These are phyloP conservation scores for Peltaster fructicola DNA, from an alignment of 2,329 filamentous ascomycete genomes.

Conservation along the genomic window DNA sequence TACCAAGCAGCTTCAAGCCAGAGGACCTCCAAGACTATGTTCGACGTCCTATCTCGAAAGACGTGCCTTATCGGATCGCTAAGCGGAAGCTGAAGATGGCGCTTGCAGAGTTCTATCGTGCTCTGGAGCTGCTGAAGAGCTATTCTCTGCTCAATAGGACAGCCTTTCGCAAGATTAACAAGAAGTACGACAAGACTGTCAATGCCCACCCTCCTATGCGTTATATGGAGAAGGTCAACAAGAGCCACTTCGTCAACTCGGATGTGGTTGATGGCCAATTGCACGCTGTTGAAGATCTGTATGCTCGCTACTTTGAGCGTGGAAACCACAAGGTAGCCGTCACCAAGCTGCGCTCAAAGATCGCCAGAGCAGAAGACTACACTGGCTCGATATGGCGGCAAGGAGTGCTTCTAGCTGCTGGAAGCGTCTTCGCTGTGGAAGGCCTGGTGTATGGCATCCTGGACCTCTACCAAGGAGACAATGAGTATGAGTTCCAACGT, in stretches of 20 bases:
- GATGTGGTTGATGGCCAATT: conserved; percentile 69
- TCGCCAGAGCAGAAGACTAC: conserved; percentile 39
- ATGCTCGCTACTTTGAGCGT: conserved; percentile 83
- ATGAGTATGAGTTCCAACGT: conserved; percentile 5
- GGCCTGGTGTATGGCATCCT: conserved; percentile 23
- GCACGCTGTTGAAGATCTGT: conserved; percentile 69
- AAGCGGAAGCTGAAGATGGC: conserved; percentile 86
- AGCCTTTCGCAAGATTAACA: conserved; percentile 93
- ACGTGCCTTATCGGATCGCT: conserved; percentile 68
- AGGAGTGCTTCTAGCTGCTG: conserved; percentile 28
- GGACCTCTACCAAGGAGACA: conserved; percentile 14
- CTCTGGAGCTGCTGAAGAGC: conserved; percentile 77
- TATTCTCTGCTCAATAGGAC: conserved; percentile 82
- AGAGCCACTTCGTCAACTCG: conserved; percentile 80
- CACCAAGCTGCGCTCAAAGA: conserved; percentile 64
- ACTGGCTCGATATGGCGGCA: conserved; percentile 42
- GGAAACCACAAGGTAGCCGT: conserved; percentile 85
- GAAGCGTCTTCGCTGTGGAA: conserved; percentile 26
- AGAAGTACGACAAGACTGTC: conserved; percentile 91
- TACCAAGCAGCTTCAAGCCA: conserved; percentile 10
- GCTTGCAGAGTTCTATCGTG: conserved; percentile 81
- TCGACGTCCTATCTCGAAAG: conserved; percentile 22
- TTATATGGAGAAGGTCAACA: conserved; percentile 87
- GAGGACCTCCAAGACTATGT: conserved; percentile 25
- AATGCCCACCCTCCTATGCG: conserved; percentile 58